Evolutionary conservation across 345 rosid genomes (phyloP), one percentile per base, ranked within the genome.

Genomic region (Brassica incana): DNA sequence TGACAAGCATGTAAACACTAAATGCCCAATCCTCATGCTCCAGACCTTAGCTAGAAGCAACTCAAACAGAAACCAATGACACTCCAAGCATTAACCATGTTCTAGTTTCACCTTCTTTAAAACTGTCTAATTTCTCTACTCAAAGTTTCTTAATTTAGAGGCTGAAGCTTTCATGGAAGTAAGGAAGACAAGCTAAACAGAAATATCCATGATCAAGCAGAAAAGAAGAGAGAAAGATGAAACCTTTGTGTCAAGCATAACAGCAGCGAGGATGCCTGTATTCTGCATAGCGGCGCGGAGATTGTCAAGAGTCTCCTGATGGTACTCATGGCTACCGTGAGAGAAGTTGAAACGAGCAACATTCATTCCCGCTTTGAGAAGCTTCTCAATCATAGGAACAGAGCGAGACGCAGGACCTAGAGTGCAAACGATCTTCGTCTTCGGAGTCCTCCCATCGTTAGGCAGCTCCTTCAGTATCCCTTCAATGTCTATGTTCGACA

Each of bases 401-500:
- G 90, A 80, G 16, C 92, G 79, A 5, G 92, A 87, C 1, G 90
- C 87, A 43, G 91, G 91, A 3, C 91, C 91, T n/a, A 88, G 58
- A 1, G 91, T 88, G 80, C 91, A 88, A 12, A 86, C 89, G 0
- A 88, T 86, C 83, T 86, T 88, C 14, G 89, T 86, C 87, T 73
- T 86, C 5, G 91, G 87, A 58, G 48, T 74, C 52, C 67, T 78
- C 18, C 83, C 83, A 78, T 92, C 90, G 12, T 85, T 75, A 0
- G 84, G 90, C 2, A 84, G 84, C 48, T 86, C 94, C 86, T 85
- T 84, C 81, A 94, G 65, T 77, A 94, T 85, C 62, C 98, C 98
- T 75, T 86, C 92, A 0, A 92, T 90, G 79, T 94, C 96, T 30
- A 94, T 92, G 85, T 88, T 94, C 32, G 97, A 92, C 98, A 94